Evolutionary conservation across 495 filamentous ascomycete genomes (phyloP), one percentile per base, ranked within the genome.

Genomic region (Hypoxylon lenormandii): DNA sequence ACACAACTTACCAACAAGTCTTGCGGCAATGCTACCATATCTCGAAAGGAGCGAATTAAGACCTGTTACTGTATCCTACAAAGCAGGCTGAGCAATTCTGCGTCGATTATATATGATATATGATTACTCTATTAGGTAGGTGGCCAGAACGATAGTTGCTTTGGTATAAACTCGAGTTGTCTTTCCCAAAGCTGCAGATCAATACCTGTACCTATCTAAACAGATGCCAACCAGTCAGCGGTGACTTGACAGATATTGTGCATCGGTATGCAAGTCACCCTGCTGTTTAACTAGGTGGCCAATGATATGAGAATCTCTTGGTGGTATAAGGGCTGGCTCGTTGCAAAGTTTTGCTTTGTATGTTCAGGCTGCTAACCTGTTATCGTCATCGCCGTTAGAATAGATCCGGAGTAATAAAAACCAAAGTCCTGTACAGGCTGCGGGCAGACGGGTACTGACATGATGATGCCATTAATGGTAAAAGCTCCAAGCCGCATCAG

Each of bases 21-120:
- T 53, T 55, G 42, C 60, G 42, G 60, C 49, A n/a, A 53, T 63
- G 50, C 28, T 64, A 64, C 51, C 33, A 13, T 51, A 33, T 15
- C n/a, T 28, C 2, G 16, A n/a, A 2, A 48, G 46, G 46, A 15
- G 38, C n/a, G n/a, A n/a, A n/a, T n/a, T n/a, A n/a, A n/a, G n/a
- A n/a, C n/a, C n/a, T n/a, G n/a, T n/a, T n/a, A n/a, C n/a, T n/a
- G 5, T 5, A 26, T 2, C 23, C 5, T 26, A 2, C 30, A 33
- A 33, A 33, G 30, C 6, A 33, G 30, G 30, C 30, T 33, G 30
- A 33, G 30, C 30, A 33, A 33, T 11, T 33, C 6, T 4, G 10
- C 30, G 10, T 33, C 30, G 30, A 33, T 33, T 33, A 8, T 7
- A 11, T 8, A 8, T 7, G 5, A 28, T 4, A 6, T 49, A 4